Evolutionary conservation across 768 basidiomycete species (phyloP), one percentile per base, ranked within the genome.

Genomic region (Pleurotus cornucopiae): DNA sequence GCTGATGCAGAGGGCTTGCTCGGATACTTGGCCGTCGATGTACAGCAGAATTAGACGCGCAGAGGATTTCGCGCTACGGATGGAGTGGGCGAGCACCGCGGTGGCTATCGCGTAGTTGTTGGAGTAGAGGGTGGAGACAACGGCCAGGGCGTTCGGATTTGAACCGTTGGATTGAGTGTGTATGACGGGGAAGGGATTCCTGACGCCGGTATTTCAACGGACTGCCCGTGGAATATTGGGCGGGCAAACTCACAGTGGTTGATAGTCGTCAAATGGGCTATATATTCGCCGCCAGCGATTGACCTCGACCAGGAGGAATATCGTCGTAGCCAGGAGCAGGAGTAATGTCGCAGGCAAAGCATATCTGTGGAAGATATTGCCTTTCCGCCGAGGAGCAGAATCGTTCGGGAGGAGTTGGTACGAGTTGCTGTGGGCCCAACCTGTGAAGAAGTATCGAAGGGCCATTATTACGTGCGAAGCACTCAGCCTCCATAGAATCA

Each of bases 1-100:
- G 14, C 66, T 70, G 54, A 75, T 66, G 61, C 76, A 78, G 51
- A 75, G 72, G 0, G 74, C 71, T 25, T 67, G 59, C 4, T 63
- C 30, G 21, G 77, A 78, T 49, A 78, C 64, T 1, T 69, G 69
- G 5, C 66, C 70, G 4, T 58, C 58, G 51, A 69, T 59, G 48
- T 69, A 64, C 25, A 71, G 68, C 13, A 71, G 55, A 34, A 67
- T 52, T 13, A 70, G 55, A 2, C 62, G 65, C 1, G 68, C 63
- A 40, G 60, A 63, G 49, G 59, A 57, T 47, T 71, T 70, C 6
- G 63, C 62, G 5, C 44, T 20, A 2, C 55, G 58, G 2, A 66
- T 34, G 6, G 69, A 70, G 46, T 71, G 61, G 4, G 65, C 68
- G 4, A 69, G 57, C 4, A 71, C 70, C 2, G 69, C 65, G 14